Percentiles rank a stretch among this genome's conserved stretches.
Conservation (phyloP, 305 asterid species). For the Striga hermonthica region DNA sequence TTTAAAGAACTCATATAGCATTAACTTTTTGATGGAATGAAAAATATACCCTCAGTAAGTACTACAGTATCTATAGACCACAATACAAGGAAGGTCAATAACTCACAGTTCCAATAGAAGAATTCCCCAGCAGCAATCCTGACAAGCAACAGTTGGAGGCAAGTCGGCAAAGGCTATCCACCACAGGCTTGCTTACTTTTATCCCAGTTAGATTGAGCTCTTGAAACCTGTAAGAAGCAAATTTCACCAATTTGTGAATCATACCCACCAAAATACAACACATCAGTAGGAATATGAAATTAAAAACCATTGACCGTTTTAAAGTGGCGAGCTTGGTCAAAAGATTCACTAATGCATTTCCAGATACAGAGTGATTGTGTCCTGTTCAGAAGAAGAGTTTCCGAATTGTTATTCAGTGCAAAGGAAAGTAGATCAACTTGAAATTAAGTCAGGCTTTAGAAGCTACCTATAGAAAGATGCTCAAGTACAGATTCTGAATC, state of each 20-base stretch:
- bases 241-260: constrained; percentile 13
- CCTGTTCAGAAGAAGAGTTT: constrained; percentile 50
- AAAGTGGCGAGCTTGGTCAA: constrained; percentile 63
- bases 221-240: constrained; percentile 61
- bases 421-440: constrained; percentile 29
- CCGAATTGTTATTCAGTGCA: constrained; percentile 13
- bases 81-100: constrained; percentile 3
- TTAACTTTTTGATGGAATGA: background rate
- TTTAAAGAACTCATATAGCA: constrained; percentile 2
- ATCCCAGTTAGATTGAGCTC: constrained; percentile 75
- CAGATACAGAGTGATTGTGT: constrained; percentile 66
- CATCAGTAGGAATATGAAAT: constrained; percentile 14
- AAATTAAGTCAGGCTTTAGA: constrained; percentile 18
- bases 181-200: constrained; percentile 73
- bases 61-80: constrained; percentile 1
- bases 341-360: constrained; percentile 57
- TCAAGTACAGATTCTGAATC: constrained; percentile 64
- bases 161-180: constrained; percentile 72
- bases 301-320: constrained; percentile 44
- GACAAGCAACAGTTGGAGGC: constrained; percentile 64
- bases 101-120: constrained; percentile 81
- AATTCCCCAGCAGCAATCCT: constrained; percentile 73
- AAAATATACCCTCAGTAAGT: background rate
- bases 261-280: constrained; percentile 15
- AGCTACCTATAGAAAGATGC: constrained; percentile 71